Percentiles rank a stretch among this genome's conserved stretches.
Evolutionary conservation across 352 stramenopile species (phyloP).

Genomic region (Elongisporangium prolatum): DNA sequence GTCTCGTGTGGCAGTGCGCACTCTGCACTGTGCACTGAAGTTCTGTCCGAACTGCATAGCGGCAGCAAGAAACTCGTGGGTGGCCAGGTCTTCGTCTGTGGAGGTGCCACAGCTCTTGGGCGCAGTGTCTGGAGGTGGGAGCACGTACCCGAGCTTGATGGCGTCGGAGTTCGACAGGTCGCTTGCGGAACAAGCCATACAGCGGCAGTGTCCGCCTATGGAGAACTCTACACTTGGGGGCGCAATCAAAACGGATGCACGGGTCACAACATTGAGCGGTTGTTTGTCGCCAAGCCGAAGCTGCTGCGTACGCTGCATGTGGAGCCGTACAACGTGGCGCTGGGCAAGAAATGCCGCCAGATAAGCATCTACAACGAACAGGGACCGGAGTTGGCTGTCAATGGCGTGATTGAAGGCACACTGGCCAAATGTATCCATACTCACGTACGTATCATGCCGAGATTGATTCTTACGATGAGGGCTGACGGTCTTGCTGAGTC

Average conservation of each 20-base stretch:
- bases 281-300: conserved; percentile 73
- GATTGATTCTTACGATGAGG: background rate
- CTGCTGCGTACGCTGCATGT: conserved; percentile 80
- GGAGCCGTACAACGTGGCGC: conserved; percentile 86
- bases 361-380: conserved; percentile 91
- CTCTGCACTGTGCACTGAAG: conserved; percentile 78
- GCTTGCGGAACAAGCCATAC: conserved; percentile 88
- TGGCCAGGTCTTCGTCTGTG: conserved; percentile 86
- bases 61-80: conserved; percentile 65
- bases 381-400: conserved; percentile 74
- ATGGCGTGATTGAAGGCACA: conserved; percentile 66
- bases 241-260: conserved; percentile 88
- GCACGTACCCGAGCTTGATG: conserved; percentile 44
- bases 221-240: conserved; percentile 93
- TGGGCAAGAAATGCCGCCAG: conserved; percentile 69
- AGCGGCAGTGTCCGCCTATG: conserved; percentile 81
- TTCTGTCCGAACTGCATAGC: conserved; percentile 45
- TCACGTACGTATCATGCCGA: conserved; percentile 36
- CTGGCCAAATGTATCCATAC: conserved; percentile 85
- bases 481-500: conserved; percentile 1
- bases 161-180: conserved; percentile 60
- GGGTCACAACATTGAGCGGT: conserved; percentile 58
- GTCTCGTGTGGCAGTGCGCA: conserved; percentile 69
- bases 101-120: conserved; percentile 78
- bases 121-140: conserved; percentile 71